phyloP scores from a whole-genome alignment of 1,284 basidiomycete species.

The Hymenochaete sp. region DNA sequence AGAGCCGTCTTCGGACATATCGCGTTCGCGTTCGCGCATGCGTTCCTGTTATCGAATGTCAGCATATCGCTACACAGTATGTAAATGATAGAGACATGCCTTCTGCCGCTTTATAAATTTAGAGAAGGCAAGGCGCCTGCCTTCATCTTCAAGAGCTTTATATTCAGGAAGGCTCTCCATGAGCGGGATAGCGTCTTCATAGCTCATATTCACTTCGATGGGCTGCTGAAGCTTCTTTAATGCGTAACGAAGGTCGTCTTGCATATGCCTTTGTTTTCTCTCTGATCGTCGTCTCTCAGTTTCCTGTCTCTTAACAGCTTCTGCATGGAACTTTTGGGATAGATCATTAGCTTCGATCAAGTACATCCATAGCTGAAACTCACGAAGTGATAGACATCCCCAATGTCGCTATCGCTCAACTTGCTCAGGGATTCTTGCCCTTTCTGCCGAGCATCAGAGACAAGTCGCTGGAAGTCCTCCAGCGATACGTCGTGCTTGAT shows the following conservation, averaged over 20 bases:
- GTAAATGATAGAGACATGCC: slow-evolving; percentile 29
- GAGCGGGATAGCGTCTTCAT: slow-evolving; percentile 67
- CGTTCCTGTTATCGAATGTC: slow-evolving; percentile 49
- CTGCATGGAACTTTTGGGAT: slow-evolving; percentile 52
- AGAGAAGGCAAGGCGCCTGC: slow-evolving; percentile 67
- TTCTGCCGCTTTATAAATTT: slow-evolving; percentile 86
- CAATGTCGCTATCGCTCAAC: slow-evolving; percentile 46
- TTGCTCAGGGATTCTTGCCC: slow-evolving; percentile 39
- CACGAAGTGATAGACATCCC: slow-evolving; percentile 61
- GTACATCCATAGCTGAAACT: slow-evolving; percentile 24
- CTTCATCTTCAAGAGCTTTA: slow-evolving; percentile 74
- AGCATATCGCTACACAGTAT: slow-evolving; percentile 1
- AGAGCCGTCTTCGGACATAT: slow-evolving; percentile 70
- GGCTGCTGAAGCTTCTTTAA: slow-evolving; percentile 82
- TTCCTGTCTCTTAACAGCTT: slow-evolving; percentile 62
- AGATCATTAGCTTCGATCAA: slow-evolving; percentile 12
- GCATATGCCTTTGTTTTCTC: slow-evolving; percentile 75
- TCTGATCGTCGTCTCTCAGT: slow-evolving; percentile 80
- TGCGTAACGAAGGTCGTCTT: slow-evolving; percentile 95
- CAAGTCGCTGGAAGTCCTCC: slow-evolving; percentile 50
- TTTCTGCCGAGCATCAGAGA: slow-evolving; percentile 38
- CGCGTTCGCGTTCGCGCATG: slow-evolving; percentile 64
- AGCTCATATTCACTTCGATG: slow-evolving; percentile 63
- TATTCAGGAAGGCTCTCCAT: slow-evolving; percentile 79
- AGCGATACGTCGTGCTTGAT: slow-evolving; percentile 50